A percentile compares a stretch with the other conserved stretches of the same genome.
Evolutionary conservation across 2,329 filamentous ascomycete species (phyloP).

Genomic region (Verticillium klebahnii): DNA sequence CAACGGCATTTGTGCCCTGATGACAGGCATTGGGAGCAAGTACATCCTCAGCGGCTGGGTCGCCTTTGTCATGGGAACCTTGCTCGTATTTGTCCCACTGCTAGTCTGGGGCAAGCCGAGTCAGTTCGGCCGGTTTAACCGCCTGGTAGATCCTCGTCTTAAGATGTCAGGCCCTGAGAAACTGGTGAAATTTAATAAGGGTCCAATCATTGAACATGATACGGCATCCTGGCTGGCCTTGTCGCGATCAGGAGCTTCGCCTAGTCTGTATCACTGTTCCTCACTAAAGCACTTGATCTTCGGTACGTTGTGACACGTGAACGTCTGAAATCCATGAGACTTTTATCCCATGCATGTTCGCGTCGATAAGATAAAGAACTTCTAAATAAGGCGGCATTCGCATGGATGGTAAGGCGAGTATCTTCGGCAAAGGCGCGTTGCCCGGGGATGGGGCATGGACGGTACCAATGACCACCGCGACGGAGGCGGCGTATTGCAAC

Average conservation of each 20-base stretch:
- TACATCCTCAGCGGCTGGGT: slow-evolving; percentile 19
- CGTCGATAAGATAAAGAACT: slow-evolving; percentile 17
- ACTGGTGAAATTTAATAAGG: background rate
- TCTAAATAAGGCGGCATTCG: slow-evolving; percentile 13
- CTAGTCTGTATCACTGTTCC: slow-evolving; percentile 17
- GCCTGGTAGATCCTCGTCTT: slow-evolving; percentile 5
- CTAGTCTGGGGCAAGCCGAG: slow-evolving; percentile 25
- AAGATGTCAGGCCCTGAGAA: slow-evolving; percentile 4
- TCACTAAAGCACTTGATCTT: slow-evolving; percentile 13
- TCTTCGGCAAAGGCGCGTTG: slow-evolving; percentile 10
- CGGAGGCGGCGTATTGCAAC: too few species aligned
- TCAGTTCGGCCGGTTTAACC: slow-evolving; percentile 11
- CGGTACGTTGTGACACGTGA: slow-evolving; percentile 12
- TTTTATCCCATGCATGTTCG: slow-evolving; percentile 11
- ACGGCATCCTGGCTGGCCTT: slow-evolving; percentile 2
- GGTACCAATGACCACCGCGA: background rate
- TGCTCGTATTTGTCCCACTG: slow-evolving; percentile 19
- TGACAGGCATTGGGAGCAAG: slow-evolving; percentile 24
- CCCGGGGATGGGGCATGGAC: slow-evolving; percentile 9
- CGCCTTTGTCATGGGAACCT: slow-evolving; percentile 15
- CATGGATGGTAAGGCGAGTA: slow-evolving; percentile 11
- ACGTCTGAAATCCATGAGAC: slow-evolving; percentile 12
- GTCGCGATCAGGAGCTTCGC: slow-evolving; percentile 9
- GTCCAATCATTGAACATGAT: slow-evolving; percentile 9
- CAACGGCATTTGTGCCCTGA: slow-evolving; percentile 23